phyloP scores from a whole-genome alignment of 73 alveolate species.

The Tetrahymena borealis region DNA sequence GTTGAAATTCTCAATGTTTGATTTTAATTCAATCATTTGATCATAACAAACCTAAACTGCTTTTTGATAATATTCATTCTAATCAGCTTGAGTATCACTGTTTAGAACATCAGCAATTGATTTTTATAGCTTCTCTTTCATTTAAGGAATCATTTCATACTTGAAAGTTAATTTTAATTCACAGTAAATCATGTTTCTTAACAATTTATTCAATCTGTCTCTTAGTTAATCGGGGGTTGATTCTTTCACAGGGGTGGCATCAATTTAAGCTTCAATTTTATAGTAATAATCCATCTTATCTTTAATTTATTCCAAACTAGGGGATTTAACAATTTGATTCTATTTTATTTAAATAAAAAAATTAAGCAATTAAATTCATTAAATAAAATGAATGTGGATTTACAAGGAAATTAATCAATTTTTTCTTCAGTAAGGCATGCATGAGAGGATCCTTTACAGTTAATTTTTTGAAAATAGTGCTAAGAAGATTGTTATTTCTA shows the following conservation, averaged over 20 bases:
- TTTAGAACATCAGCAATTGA: background rate
- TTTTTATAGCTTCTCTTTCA: background rate
- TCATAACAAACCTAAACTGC: background rate
- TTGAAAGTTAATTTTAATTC: background rate
- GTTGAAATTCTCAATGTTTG: background rate
- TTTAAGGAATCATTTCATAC: background rate
- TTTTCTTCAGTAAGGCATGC: background rate
- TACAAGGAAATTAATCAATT: background rate
- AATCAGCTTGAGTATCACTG: background rate
- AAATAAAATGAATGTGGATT: background rate
- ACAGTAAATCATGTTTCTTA: background rate
- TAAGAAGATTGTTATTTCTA: background rate
- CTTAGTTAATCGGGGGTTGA: background rate
- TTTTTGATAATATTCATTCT: background rate
- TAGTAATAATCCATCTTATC: background rate
- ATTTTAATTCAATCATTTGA: background rate
- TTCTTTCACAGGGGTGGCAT: background rate
- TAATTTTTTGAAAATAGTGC: background rate
- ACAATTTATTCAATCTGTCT: background rate
- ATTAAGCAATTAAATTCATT: background rate
- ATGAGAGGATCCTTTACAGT: background rate
- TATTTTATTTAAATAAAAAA: background rate
- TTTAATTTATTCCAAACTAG: background rate
- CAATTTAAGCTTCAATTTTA: background rate
- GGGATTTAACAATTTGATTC: background rate